Evolutionary conservation across 2,329 filamentous ascomycete genomes (phyloP), one percentile per base, ranked within the genome.

Genomic region (Colletotrichum costaricense): DNA sequence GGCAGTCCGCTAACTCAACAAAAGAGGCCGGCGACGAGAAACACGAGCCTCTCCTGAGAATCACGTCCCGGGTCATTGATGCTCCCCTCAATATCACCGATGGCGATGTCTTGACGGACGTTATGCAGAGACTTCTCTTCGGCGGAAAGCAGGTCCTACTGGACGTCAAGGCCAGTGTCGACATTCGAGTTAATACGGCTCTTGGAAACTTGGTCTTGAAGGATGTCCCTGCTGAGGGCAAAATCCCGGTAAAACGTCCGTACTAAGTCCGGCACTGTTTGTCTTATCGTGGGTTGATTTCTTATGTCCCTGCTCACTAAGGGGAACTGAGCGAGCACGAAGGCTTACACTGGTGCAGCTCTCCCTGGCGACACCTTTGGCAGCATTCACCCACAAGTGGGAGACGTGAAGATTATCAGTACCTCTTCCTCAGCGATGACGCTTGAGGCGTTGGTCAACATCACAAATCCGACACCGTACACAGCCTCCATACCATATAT

Each of bases 241-340:
- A 92, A 79, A 92, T 99, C 80, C 94, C 94, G 84, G 91, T 98
- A 86, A 97, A 97, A 90, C 94, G 95, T 98, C 93, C 91, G 95
- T 94, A 87, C 84, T 88, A 87, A 84, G 86, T 88, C 86, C 83
- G 78, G 82, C 84, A 82, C 79, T 80, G 81, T 81, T 80, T 83
- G 81, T 85, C 79, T 76, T 55, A 72, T 79, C 79, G 75, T 75
- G 72, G 69, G 68, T 70, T 74, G 63, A 56, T 62, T 65, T 62
- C 59, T 49, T 67, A 46, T 72, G 67, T 74, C 63, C 63, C 67
- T 74, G 68, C 57, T 69, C 49, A 33, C 38, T n/a, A 55, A 28
- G 69, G 38, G 59, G 54, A 26, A 26, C 30, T 30, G 35, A 11
- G 22, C 52, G 57, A 38, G 62, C 55, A 49, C 54, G 24, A 28